phyloP scores from a whole-genome alignment of 2,329 filamentous ascomycete genomes.

The Trichoderma cornu-damae region DNA sequence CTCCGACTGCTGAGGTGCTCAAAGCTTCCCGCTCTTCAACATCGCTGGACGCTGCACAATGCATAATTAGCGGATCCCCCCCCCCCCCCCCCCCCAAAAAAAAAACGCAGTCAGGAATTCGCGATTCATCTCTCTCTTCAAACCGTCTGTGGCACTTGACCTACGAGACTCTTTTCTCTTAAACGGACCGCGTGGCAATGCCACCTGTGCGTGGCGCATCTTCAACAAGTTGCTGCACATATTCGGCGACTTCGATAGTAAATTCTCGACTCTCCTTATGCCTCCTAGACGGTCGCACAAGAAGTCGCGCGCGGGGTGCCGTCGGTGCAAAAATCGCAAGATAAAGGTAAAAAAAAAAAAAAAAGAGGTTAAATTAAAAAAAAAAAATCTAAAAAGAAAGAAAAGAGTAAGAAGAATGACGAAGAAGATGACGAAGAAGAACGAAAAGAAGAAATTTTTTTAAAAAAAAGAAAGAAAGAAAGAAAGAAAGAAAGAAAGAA shows the following conservation, averaged over 20 bases:
- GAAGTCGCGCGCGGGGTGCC: slow-evolving; percentile 63
- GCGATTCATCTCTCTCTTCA: slow-evolving; percentile 1
- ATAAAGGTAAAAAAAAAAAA: slow-evolving; percentile 51
- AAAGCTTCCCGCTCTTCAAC: slow-evolving; percentile 19
- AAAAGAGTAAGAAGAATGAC: background rate
- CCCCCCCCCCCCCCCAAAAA: too few relatives aligned
- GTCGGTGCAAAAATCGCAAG: slow-evolving; percentile 61
- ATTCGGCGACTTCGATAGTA: slow-evolving; percentile 23
- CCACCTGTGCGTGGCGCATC: slow-evolving; percentile 26
- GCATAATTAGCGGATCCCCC: background rate
- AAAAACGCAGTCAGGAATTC: background rate
- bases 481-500: background rate
- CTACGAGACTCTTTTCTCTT: background rate
- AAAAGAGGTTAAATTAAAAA: too few relatives aligned
- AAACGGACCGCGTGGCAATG: slow-evolving; percentile 30
- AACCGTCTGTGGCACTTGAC: background rate
- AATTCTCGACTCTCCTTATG: slow-evolving; percentile 39
- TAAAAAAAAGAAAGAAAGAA: slow-evolving; percentile 56
- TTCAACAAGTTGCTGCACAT: slow-evolving; percentile 26
- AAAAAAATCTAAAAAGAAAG: too few relatives aligned
- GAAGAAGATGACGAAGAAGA: too few relatives aligned
- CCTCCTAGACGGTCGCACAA: slow-evolving; percentile 63
- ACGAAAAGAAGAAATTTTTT: too few relatives aligned
- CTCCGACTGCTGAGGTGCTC: background rate
- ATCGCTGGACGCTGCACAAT: slow-evolving; percentile 16